Evolutionary conservation across 495 filamentous ascomycete genomes (phyloP), one percentile per base, ranked within the genome.

Genomic region (Penicillium samsonianum): DNA sequence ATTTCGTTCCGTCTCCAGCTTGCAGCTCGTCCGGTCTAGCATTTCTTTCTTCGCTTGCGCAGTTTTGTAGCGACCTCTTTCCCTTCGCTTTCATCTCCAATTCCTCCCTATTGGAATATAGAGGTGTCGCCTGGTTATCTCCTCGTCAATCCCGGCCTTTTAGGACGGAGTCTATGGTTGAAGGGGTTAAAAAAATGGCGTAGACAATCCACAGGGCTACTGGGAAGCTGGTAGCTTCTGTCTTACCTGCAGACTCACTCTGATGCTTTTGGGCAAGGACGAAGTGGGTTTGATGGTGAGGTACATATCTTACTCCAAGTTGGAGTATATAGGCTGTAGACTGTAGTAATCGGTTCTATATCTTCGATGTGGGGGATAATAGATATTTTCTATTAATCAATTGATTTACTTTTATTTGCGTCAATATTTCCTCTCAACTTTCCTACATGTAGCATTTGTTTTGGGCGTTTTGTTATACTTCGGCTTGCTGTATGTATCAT

Each of bases 241-340:
- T 71, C 79, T 80, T 70, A 62, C 77, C 77, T 79, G 79, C 79
- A 82, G 78, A 80, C 77, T 73, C 70, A 67, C 70, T 61, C 72
- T 68, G 77, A 78, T 68, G 69, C 66, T 55, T 57, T 64, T 37
- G 53, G 57, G 61, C 66, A 57, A 65, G 64, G 73, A 76, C 40
- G 73, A 59, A 60, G 67, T 65, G 67, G 61, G 78, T 82, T 82
- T 82, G 78, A 82, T 61, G 76, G 73, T 74, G 75, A 82, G 79
- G 68, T 59, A 82, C 76, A 82, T 73, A 42, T 14, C n/a, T 23
- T 42, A 4, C 20, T 41, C 41, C 19, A 31, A 7, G 3, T 40
- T 28, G 48, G n/a, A 14, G n/a, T 28, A n/a, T 51, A 44, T 47
- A 38, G 20, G 22, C 30, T 28, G 53, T 48, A 51, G 2, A 17